These are phyloP conservation scores for Curvularia eragrostidis DNA, from an alignment of 2,329 filamentous ascomycete species.

Conservation along the genomic window DNA sequence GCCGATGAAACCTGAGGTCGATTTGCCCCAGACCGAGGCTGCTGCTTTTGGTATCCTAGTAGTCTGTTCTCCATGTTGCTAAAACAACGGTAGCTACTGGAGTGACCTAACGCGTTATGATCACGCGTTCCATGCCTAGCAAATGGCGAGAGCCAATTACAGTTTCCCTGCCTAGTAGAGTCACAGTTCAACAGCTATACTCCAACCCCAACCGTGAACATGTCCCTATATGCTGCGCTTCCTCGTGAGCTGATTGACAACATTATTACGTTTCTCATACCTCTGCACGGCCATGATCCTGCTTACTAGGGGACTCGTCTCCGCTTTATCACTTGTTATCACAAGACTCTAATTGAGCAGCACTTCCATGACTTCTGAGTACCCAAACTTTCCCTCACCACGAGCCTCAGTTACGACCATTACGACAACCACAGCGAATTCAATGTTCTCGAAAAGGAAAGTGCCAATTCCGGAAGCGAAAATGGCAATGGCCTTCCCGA, in stretches of 20 bases:
- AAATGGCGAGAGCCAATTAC: not conserved
- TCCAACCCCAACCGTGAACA: not conserved
- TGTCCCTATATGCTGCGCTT: not conserved
- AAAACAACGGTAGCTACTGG: not conserved
- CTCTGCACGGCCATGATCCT: conserved; percentile 8
- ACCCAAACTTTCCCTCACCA: conserved; percentile 5
- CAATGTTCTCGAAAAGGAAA: not conserved
- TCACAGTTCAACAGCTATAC: not conserved
- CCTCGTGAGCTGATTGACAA: conserved; percentile 13
- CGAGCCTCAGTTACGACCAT: not conserved
- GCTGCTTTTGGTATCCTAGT: not conserved
- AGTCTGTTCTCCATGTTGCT: not conserved
- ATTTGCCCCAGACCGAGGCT: conserved; percentile 5
- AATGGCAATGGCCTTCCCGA: not conserved
- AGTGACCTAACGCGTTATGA: not conserved
- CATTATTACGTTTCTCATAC: conserved; percentile 12
- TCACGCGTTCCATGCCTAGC: not conserved
- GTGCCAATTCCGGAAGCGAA: not conserved
- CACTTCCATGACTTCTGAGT: conserved; percentile 11
- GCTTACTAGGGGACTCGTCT: conserved; percentile 16
- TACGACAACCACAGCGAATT: not conserved
- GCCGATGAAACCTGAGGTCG: not conserved
- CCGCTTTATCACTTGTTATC: conserved; percentile 10
- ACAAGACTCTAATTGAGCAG: conserved; percentile 7
- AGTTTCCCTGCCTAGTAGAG: not conserved